Evolutionary conservation across 140 eudicot genomes (phyloP).

Genomic region (Senecio squalidus): DNA sequence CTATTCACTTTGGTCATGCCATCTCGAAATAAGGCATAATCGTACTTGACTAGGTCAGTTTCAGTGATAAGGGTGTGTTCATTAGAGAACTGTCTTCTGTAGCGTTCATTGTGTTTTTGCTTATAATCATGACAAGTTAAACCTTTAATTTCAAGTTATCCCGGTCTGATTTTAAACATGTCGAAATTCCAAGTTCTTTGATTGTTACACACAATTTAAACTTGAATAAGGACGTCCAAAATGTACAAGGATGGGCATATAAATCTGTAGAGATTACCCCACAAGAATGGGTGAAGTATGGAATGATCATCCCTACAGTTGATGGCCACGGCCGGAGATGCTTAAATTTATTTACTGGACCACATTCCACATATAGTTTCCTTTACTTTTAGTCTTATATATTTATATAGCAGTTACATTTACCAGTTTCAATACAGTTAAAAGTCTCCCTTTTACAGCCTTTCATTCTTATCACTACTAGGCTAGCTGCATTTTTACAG

Average conservation of each 20-base stretch:
- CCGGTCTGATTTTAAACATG: too few species aligned
- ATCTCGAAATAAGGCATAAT: neutral
- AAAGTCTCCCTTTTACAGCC: neutral
- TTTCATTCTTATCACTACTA: neutral
- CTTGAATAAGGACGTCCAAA: too few species aligned
- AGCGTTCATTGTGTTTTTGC: neutral
- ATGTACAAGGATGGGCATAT: too few species aligned
- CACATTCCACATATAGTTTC: neutral
- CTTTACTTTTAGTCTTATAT: neutral
- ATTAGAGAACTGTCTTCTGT: neutral
- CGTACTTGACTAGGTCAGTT: neutral
- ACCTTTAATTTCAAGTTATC: too few species aligned
- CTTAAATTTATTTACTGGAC: neutral
- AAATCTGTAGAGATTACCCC: too few species aligned
- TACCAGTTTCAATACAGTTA: neutral
- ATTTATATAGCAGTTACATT: neutral
- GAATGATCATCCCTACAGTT: neutral
- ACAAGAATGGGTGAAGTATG: neutral
- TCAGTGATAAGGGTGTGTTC: neutral
- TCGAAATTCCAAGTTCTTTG: too few species aligned
- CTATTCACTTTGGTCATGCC: neutral
- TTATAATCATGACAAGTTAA: too few species aligned
- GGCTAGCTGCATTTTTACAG: neutral
- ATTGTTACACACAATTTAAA: too few species aligned
- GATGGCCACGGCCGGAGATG: constrained; percentile 3